Base-by-base conservation (phyloP, 1,284 basidiomycete genomes). In the Ganoderma lucidum region DNA sequence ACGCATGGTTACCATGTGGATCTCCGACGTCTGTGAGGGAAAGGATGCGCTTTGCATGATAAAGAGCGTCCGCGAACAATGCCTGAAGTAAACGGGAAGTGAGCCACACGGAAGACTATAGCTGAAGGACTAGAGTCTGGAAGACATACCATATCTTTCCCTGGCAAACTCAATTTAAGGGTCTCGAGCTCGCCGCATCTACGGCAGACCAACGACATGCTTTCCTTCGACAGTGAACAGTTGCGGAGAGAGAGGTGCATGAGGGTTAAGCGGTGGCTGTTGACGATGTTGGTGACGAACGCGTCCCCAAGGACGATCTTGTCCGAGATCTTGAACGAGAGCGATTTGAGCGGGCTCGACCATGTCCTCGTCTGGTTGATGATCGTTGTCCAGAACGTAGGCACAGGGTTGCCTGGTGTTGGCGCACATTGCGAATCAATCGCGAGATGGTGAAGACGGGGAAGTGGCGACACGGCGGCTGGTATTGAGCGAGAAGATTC, bases 261-360 rank as follows among this genome's bases (percentile, higher is more conserved):
- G 41, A 92, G 80, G 1, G 85, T 86, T 19, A 73, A 64, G 0
- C 78, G 82, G 70, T 90, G 83, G 37, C 79, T 76, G 30, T 83
- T 78, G 28, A 88, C 69, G 19, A 91, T 74, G 59, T 83, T 79
- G 14, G 81, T 69, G 48, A 90, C 76, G 71, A 89, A 82, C 0
- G 75, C 55, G 30, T 82, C 77, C 8, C 78, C 77, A 28, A 87
- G 75, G 5, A 79, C 66, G 17, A 81, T 81, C 62, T 80, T 79
- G 55, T 88, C 86, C 19, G 85, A 82, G n/a, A 86, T 78, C 71
- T 83, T 84, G 64, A 90, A 78, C 6, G 84, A 80, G 69, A 90
- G 83, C 1, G 86, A 88, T 28, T 75, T 69, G 45, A 90, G 78
- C 1, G 79, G 79, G 12, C 83, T 81, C 1, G 80, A 79, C 62